Conservation (phyloP, 768 basidiomycete genomes). For the Mycena rebaudengoi region DNA sequence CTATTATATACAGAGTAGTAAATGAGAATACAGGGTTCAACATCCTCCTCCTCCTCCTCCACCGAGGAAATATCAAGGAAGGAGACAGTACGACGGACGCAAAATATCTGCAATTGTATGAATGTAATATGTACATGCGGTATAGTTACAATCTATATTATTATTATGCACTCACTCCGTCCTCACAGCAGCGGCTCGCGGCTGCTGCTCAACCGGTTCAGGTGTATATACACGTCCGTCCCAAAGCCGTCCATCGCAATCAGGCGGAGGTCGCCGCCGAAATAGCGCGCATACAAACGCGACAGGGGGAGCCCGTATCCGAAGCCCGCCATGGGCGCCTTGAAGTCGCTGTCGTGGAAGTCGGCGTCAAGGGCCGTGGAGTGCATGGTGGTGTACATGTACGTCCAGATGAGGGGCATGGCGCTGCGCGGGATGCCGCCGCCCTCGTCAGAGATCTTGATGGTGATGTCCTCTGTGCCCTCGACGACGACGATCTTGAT, state of each 20-base stretch:
- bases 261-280: constrained; percentile 89
- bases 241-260: constrained; percentile 99
- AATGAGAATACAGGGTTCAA: no score
- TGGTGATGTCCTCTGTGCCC: constrained; percentile 96
- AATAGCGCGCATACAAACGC: constrained; percentile 93
- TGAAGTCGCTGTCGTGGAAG: constrained; percentile 87
- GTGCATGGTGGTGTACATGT: constrained; percentile 93
- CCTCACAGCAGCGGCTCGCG: constrained; percentile 75
- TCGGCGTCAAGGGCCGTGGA: constrained; percentile 76
- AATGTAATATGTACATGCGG: neutral
- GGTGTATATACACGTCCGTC: constrained; percentile 91
- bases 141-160: neutral
- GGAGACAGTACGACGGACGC: no score
- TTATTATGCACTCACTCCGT: neutral
- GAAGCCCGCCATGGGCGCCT: constrained; percentile 97
- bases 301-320: constrained; percentile 94
- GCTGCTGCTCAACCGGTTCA: constrained; percentile 85
- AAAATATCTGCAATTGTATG: no score
- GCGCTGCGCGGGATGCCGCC: constrained; percentile 91
- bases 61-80: no score
- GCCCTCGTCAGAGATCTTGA: constrained; percentile 98
- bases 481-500: constrained; percentile 96
- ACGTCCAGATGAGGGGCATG: constrained; percentile 96
- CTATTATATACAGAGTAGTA: no score
- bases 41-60: no score